A percentile compares a stretch with the other conserved stretches of the same genome.
Evolutionary conservation across 2,329 filamentous ascomycete species (phyloP).

Genomic region (Fusarium sp.): DNA sequence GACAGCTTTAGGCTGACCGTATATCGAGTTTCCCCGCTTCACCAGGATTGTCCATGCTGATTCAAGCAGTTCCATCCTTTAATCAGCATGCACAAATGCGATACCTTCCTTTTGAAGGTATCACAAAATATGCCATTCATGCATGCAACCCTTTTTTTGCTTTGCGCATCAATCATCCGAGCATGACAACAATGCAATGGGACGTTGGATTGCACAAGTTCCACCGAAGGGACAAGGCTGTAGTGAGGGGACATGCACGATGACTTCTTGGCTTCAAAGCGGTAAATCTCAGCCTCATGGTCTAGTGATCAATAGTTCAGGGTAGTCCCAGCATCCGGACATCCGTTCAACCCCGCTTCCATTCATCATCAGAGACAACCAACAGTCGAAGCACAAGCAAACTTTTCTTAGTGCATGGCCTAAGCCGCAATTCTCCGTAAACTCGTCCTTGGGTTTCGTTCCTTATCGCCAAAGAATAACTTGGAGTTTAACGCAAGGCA

Average conservation of each 20-base stretch:
- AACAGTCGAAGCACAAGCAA: neutral
- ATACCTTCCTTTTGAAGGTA: constrained; percentile 18
- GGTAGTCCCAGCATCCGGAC: neutral
- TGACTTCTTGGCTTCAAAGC: neutral
- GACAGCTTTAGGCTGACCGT: constrained; percentile 1
- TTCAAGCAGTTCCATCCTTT: neutral
- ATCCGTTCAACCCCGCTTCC: neutral
- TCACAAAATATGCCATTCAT: neutral
- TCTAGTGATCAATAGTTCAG: neutral
- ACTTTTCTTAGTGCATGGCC: neutral
- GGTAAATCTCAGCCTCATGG: constrained; percentile 16
- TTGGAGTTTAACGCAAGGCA: neutral
- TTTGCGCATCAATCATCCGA: neutral
- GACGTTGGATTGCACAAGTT: constrained; percentile 5
- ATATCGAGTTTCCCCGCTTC: constrained; percentile 8
- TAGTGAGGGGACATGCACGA: constrained; percentile 3
- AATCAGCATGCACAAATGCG: neutral
- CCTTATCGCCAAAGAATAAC: too few species aligned
- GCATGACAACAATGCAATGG: neutral
- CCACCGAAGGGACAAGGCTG: neutral
- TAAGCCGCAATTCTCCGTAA: neutral
- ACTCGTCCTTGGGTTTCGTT: neutral
- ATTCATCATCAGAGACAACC: neutral
- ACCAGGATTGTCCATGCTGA: neutral
- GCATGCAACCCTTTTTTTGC: constrained; percentile 7